Evolutionary conservation across 2,329 filamentous ascomycete genomes (phyloP).

Genomic region (Claviceps citrina): DNA sequence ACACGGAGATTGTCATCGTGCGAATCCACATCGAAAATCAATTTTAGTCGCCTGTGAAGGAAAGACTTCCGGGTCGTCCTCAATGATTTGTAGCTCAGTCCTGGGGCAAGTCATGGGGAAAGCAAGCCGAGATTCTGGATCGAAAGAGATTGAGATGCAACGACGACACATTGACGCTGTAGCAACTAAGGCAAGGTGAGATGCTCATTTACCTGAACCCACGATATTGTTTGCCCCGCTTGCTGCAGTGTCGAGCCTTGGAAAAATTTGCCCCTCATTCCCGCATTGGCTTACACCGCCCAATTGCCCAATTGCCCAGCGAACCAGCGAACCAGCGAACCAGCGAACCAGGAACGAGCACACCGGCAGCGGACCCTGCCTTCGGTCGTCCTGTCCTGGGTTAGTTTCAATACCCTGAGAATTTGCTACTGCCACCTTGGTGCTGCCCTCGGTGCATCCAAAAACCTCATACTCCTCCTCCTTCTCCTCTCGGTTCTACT

Average conservation of each 20-base stretch:
- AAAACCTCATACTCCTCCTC: constrained; percentile 10
- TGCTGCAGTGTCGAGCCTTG: neutral
- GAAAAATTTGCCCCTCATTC: constrained; percentile 7
- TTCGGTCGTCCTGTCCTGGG: neutral
- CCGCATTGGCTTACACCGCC: constrained; percentile 5
- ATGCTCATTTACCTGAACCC: no score
- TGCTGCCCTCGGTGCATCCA: constrained; percentile 6
- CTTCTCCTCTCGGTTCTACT: constrained; percentile 3
- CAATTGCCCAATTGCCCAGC: neutral
- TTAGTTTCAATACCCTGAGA: neutral
- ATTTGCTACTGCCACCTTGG: constrained; percentile 1
- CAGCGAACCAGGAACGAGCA: constrained; percentile 1
- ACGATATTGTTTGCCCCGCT: no score
- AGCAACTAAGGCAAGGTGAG: no score
- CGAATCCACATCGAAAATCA: no score
- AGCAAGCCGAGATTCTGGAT: no score
- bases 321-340: neutral
- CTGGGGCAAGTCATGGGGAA: no score
- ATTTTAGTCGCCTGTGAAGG: no score
- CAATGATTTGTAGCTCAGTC: no score
- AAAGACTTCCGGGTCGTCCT: no score
- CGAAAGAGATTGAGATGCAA: no score
- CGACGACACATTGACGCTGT: no score
- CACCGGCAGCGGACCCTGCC: neutral
- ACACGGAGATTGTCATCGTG: no score